Percentiles rank a stretch among this genome's conserved stretches.
phyloP scores from a whole-genome alignment of 1,284 basidiomycete species.

The Malassezia slooffiae region DNA sequence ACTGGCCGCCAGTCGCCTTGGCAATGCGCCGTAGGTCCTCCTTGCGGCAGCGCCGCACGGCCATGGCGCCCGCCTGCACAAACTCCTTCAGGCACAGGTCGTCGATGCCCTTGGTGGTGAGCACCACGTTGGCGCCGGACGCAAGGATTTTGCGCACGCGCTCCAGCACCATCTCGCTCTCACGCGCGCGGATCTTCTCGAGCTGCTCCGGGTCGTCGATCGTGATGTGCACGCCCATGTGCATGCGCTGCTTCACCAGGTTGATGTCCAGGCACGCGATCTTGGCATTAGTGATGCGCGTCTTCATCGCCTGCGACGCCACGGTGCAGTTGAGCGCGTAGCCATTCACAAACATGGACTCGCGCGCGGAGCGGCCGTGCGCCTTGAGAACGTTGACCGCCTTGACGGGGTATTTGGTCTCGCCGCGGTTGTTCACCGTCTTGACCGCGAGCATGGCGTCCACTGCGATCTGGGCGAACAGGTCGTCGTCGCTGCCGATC shows the following conservation, averaged over 20 bases:
- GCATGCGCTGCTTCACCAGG: slow-evolving; percentile 92
- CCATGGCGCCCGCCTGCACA: slow-evolving; percentile 97
- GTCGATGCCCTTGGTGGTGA: slow-evolving; percentile 98
- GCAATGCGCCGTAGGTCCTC: slow-evolving; percentile 95
- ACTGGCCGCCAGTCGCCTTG: slow-evolving; percentile 86
- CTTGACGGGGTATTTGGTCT: slow-evolving; percentile 98
- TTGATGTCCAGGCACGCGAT: slow-evolving; percentile 99
- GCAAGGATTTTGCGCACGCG: slow-evolving; percentile 91
- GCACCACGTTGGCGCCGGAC: slow-evolving; percentile 87
- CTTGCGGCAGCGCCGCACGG: slow-evolving; percentile 90
- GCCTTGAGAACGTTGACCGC: slow-evolving; percentile 99
- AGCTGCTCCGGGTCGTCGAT: slow-evolving; percentile 94
- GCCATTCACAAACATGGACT: slow-evolving; percentile 87
- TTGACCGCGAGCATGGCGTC: slow-evolving; percentile 97
- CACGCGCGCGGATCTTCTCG: slow-evolving; percentile 87
- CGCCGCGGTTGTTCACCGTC: slow-evolving; percentile 84
- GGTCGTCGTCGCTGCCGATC: slow-evolving; percentile 92
- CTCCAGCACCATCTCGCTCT: slow-evolving; percentile 92
- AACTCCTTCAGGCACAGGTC: slow-evolving; percentile 98
- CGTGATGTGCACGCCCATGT: slow-evolving; percentile 91
- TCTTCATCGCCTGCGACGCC: slow-evolving; percentile 99
- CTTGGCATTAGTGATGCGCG: slow-evolving; percentile 79
- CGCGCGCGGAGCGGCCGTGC: slow-evolving; percentile 87
- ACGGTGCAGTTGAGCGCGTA: slow-evolving; percentile 99
- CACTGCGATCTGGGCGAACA: slow-evolving; percentile 96